Evolutionary conservation across 2,329 filamentous ascomycete species (phyloP).

Genomic region (Calonectria crousiana): DNA sequence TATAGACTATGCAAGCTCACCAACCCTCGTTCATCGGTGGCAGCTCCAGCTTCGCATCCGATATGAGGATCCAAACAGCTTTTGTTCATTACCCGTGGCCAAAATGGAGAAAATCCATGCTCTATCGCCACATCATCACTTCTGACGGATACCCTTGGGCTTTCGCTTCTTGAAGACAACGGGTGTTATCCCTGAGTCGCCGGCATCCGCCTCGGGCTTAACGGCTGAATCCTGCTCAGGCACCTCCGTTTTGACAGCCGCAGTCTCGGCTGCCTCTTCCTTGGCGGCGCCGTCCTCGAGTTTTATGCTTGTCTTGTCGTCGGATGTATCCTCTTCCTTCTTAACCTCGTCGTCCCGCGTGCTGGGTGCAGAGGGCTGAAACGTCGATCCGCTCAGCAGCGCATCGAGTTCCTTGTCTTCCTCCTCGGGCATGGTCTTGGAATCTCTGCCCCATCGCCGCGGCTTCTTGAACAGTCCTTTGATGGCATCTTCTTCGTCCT

Average conservation of each 20-base stretch:
- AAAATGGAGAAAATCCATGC: not conserved
- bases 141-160: slow-evolving; percentile 73
- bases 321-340: slow-evolving; percentile 35
- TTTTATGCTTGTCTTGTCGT: slow-evolving; percentile 49
- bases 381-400: slow-evolving; percentile 59
- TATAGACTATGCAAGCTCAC: not conserved
- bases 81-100: not conserved
- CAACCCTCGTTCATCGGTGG: not conserved
- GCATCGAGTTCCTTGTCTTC: slow-evolving; percentile 72
- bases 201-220: slow-evolving; percentile 48
- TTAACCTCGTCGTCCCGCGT: slow-evolving; percentile 40
- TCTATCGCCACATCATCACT: slow-evolving; percentile 51
- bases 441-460: slow-evolving; percentile 66
- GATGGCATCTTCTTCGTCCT: slow-evolving; percentile 71
- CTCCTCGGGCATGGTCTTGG: slow-evolving; percentile 60
- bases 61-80: not conserved
- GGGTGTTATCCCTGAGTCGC: slow-evolving; percentile 49
- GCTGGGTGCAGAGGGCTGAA: slow-evolving; percentile 41
- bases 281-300: slow-evolving; percentile 21
- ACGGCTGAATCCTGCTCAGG: slow-evolving; percentile 35
- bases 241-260: slow-evolving; percentile 58
- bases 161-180: slow-evolving; percentile 87
- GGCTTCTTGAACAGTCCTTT: slow-evolving; percentile 72
- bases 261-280: slow-evolving; percentile 21
- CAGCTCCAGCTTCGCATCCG: not conserved